phyloP scores from a whole-genome alignment of 2,329 filamentous ascomycete genomes.

The Xenoacremonium recifei region DNA sequence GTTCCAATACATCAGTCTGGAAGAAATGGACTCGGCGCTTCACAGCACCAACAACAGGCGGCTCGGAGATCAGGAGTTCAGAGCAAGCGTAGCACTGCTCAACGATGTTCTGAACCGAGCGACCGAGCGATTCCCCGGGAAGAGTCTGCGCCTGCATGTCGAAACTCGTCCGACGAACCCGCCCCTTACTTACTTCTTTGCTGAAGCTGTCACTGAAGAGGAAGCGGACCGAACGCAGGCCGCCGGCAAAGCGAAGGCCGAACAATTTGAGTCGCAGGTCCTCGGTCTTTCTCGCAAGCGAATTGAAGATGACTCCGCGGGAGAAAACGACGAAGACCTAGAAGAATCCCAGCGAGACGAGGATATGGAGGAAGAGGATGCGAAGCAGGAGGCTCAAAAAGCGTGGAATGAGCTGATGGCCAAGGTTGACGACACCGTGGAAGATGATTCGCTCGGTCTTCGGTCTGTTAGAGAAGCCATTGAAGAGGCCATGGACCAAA shows the following conservation, averaged over 20 bases:
- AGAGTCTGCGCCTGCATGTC: constrained; percentile 76
- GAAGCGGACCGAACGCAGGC: constrained; percentile 74
- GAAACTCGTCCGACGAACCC: constrained; percentile 64
- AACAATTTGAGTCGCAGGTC: constrained; percentile 65
- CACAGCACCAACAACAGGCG: constrained; percentile 68
- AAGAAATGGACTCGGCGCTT: constrained; percentile 87
- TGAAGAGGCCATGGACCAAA: constrained; percentile 53
- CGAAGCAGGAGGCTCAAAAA: constrained; percentile 24
- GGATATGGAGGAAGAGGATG: constrained; percentile 17
- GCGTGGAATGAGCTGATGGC: constrained; percentile 55
- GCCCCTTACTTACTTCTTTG: constrained; percentile 85
- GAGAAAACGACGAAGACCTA: constrained; percentile 4
- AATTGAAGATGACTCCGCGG: constrained; percentile 20
- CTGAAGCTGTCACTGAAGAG: constrained; percentile 74
- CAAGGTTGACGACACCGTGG: constrained; percentile 56
- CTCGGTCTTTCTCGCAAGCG: constrained; percentile 46
- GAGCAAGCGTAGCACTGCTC: constrained; percentile 72
- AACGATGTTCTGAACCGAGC: constrained; percentile 78
- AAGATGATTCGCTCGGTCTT: constrained; percentile 55
- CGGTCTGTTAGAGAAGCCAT: constrained; percentile 53
- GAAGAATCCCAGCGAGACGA: constrained; percentile 15
- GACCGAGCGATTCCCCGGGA: constrained; percentile 70
- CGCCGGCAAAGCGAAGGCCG: constrained; percentile 60
- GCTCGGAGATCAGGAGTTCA: constrained; percentile 84
- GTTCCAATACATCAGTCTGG: constrained; percentile 87